Evolutionary conservation across 257 asterid genomes (phyloP).

Genomic region (Cruciata laevipes): DNA sequence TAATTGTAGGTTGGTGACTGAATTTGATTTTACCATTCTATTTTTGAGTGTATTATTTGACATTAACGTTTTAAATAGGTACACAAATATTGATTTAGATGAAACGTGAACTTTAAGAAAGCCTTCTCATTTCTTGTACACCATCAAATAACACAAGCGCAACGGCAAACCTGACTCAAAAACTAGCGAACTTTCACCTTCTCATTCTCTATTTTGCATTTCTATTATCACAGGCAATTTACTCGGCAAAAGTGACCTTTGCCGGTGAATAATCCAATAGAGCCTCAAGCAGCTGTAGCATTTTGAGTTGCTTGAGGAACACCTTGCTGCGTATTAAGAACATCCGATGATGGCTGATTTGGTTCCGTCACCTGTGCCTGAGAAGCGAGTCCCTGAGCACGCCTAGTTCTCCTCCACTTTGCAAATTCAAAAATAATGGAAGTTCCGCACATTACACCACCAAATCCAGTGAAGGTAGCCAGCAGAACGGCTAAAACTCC

Average conservation of each 20-base stretch:
- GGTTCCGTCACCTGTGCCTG: conserved; percentile 20
- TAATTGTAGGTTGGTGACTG: background rate
- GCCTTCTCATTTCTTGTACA: too few relatives aligned
- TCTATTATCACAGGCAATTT: background rate
- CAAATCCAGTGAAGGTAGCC: conserved; percentile 82
- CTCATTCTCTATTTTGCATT: background rate
- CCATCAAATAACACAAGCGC: background rate
- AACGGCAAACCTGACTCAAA: background rate
- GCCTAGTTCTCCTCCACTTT: conserved; percentile 48
- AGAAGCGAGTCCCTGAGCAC: conserved; percentile 25
- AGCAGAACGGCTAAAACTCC: conserved; percentile 67
- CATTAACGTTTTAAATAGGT: too few relatives aligned
- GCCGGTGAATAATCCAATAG: background rate
- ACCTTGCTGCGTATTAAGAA: conserved; percentile 21
- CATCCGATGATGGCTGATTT: conserved; percentile 33
- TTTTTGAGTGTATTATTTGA: too few relatives aligned
- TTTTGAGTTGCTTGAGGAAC: conserved; percentile 26
- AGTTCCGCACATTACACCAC: conserved; percentile 82
- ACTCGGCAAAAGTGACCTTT: too few relatives aligned
- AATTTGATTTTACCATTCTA: too few relatives aligned
- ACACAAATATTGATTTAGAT: too few relatives aligned
- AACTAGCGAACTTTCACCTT: background rate
- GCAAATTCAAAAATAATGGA: conserved; percentile 50
- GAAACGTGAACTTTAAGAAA: too few relatives aligned
- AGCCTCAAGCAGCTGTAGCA: conserved; percentile 14